A percentile compares a stretch with the other conserved stretches of the same genome.
Conservation (phyloP, 768 basidiomycete genomes). For the Mycena kentingensis region DNA sequence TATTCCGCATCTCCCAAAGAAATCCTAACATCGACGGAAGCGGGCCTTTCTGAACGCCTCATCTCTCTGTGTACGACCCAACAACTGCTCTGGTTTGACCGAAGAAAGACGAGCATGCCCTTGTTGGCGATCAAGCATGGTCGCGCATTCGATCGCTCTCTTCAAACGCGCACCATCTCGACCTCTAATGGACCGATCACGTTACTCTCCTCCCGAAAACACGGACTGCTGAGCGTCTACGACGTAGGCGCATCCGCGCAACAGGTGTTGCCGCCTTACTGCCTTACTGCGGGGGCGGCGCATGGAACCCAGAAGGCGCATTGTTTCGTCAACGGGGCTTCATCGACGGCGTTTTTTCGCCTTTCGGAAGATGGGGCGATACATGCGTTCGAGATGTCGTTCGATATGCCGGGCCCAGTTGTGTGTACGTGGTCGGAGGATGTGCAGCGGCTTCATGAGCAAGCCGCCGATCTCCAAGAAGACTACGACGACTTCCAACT, state of each 20-base stretch:
- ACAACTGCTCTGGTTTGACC: constrained; percentile 71
- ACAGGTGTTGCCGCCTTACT: constrained; percentile 49
- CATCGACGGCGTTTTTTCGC: constrained; percentile 40
- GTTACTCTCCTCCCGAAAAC: constrained; percentile 60
- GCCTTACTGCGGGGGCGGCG: constrained; percentile 34
- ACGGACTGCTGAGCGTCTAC: constrained; percentile 62
- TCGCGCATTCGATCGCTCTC: constrained; percentile 59
- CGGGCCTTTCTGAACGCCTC: constrained; percentile 42
- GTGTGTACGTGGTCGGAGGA: constrained; percentile 42
- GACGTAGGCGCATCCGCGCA: too few relatives aligned
- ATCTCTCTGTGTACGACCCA: constrained; percentile 61
- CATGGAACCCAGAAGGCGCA: constrained; percentile 33
- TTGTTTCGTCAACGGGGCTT: constrained; percentile 37
- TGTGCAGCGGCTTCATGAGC: constrained; percentile 38
- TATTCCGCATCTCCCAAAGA: constrained; percentile 40
- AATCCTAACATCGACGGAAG: constrained; percentile 57
- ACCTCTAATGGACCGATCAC: constrained; percentile 42
- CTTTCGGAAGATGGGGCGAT: constrained; percentile 52
- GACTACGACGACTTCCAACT: constrained; percentile 48
- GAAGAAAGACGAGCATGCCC: constrained; percentile 56
- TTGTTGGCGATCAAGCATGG: constrained; percentile 64
- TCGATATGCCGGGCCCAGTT: constrained; percentile 19
- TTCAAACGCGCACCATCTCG: constrained; percentile 44
- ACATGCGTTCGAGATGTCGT: constrained; percentile 42
- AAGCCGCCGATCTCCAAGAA: constrained; percentile 27